Evolutionary conservation across 371 early-diverging fungal species (phyloP), one percentile per base, ranked within the genome.

Genomic region (Rhizopus stolonifer): DNA sequence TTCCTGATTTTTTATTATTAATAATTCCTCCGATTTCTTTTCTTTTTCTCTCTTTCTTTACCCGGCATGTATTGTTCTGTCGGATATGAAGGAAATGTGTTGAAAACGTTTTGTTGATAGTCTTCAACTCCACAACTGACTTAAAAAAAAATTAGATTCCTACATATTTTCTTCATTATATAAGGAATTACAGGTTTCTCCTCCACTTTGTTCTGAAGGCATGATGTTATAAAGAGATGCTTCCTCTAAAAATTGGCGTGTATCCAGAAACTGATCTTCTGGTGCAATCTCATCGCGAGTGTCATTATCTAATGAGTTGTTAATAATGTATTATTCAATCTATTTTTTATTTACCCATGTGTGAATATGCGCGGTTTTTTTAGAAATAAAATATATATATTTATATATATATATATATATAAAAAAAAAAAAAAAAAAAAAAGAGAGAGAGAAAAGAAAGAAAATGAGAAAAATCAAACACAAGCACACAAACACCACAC

Each of bases 41-140:
- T 40, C 7, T 14, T 40, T 19, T 0, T 19, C 18, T 10, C 7
- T 42, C 18, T 10, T 9, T 10, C 21, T 19, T 42, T 42, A 42
- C 42, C 42, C 21, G 42, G 21, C 42, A 42, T 42, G 13, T 42
- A 42, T 42, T 42, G 42, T 42, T 42, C n/a, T 2, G 42, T 42
- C 10, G 42, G 10, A 19, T 42, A 42, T 1, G 36, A 36, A n/a
- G 42, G 42, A 13, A 42, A 42, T 42, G 10, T 17, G 18, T 42
- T 21, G 19, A 42, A 42, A 3, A 42, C 42, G 22, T 42, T 42
- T 21, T 42, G 42, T 21, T 18, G 42, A 42, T 42, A 42, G 7
- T 15, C 42, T 36, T 36, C 9, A 36, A 36, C 36, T n/a, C n/a
- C n/a, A 4, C 36, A 36, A 11, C 36, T 4, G 4, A 36, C 36